phyloP scores from a whole-genome alignment of 305 asterid species.

The Petunia hybrid region DNA sequence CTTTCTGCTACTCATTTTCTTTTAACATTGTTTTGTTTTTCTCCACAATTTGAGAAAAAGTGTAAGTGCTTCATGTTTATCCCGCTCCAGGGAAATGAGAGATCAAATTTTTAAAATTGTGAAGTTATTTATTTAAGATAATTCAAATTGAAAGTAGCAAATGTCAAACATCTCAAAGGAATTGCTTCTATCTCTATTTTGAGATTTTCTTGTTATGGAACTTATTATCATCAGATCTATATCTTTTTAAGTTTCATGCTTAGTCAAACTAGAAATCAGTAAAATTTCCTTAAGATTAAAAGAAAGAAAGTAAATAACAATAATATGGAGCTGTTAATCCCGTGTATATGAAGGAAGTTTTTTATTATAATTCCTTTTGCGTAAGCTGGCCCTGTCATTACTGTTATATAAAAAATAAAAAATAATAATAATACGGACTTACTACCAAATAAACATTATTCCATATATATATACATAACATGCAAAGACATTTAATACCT shows the following conservation, averaged over 20 bases:
- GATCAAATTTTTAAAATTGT: not conserved
- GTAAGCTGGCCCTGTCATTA: too few relatives aligned
- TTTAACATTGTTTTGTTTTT: too few relatives aligned
- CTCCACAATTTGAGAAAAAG: not conserved
- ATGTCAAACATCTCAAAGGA: not conserved
- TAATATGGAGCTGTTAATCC: not conserved
- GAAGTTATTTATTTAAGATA: not conserved
- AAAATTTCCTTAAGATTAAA: not conserved
- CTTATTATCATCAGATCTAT: not conserved
- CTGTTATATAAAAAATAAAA: too few relatives aligned
- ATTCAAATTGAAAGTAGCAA: not conserved
- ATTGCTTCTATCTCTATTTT: not conserved
- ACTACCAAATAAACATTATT: not conserved
- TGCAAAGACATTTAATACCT: not conserved
- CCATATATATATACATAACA: not conserved
- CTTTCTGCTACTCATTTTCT: not conserved
- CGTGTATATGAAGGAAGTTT: too few relatives aligned
- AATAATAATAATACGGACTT: not conserved
- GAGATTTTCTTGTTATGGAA: not conserved
- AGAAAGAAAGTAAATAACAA: not conserved
- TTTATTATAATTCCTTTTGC: too few relatives aligned
- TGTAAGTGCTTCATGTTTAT: not conserved
- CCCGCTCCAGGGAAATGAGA: not conserved
- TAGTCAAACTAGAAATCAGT: not conserved
- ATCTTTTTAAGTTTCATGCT: not conserved